These are phyloP conservation scores for Xylona heveae DNA, from an alignment of 495 filamentous ascomycete genomes.

Conservation along the genomic window DNA sequence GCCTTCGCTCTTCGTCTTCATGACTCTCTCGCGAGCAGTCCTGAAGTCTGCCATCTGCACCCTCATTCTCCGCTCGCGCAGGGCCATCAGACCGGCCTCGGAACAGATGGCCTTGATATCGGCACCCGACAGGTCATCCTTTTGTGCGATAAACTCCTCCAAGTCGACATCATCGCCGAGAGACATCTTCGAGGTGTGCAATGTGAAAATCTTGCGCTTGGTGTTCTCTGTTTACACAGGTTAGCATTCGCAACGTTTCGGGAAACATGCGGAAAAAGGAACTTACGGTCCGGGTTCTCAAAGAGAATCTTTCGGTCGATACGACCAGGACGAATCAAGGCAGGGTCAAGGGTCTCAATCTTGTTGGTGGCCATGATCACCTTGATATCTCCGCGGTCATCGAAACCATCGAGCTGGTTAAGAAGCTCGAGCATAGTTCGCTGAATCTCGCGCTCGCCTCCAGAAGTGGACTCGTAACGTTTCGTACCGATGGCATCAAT, in stretches of 20 bases:
- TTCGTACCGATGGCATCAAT: conserved; percentile 99
- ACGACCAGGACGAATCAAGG: conserved; percentile 88
- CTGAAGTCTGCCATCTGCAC: conserved; percentile 99
- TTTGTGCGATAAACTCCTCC: conserved; percentile 95
- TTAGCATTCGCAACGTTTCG: neutral
- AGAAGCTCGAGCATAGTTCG: conserved; percentile 97
- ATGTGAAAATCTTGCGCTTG: conserved; percentile 98
- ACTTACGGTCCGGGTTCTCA: conserved; percentile 86
- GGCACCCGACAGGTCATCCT: conserved; percentile 91
- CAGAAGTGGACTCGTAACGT: conserved; percentile 92
- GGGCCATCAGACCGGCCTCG: conserved; percentile 85
- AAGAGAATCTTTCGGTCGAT: conserved; percentile 99
- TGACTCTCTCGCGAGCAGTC: conserved; percentile 72
- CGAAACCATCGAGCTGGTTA: conserved; percentile 97
- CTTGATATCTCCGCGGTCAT: conserved; percentile 97
- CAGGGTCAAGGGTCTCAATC: conserved; percentile 93
- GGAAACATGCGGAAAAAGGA: conserved; percentile 1
- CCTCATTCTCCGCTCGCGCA: conserved; percentile 90
- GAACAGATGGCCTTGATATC: conserved; percentile 99
- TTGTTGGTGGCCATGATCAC: conserved; percentile 99
- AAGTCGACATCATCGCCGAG: conserved; percentile 87
- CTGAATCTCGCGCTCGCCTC: conserved; percentile 93
- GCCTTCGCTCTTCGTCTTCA: conserved; percentile 97
- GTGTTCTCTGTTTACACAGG: conserved; percentile 46
- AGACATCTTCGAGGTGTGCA: conserved; percentile 99